phyloP scores from a whole-genome alignment of 2,329 filamentous ascomycete genomes.

The Chalaropsis ovoidea region DNA sequence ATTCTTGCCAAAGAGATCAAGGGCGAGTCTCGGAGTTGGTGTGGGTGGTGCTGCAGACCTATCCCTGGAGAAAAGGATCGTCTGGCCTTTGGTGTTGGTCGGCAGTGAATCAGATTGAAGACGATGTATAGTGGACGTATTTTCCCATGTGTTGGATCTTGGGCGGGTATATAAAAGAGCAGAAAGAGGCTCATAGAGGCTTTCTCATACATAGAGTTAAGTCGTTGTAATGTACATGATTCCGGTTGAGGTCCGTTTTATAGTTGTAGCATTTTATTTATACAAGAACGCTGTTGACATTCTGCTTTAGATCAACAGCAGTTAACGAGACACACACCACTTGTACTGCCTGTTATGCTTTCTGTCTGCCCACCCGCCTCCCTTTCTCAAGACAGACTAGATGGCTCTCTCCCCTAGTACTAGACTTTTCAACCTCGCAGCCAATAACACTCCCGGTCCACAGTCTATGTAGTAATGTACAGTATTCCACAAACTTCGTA shows the following conservation, averaged over 20 bases:
- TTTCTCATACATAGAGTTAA: not conserved
- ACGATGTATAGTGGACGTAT: not conserved
- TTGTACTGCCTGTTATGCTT: not conserved
- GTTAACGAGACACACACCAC: conserved; percentile 1
- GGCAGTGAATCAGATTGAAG: not conserved
- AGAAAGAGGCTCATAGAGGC: not conserved
- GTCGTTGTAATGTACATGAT: conserved; percentile 3
- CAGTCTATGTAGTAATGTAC: conserved; percentile 21
- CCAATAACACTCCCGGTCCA: not conserved
- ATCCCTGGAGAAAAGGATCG: conserved; percentile 49
- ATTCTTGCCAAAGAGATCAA: conserved; percentile 61
- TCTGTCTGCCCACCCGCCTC: not conserved
- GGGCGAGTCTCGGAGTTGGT: conserved; percentile 68
- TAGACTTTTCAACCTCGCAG: not conserved
- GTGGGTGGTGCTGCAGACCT: conserved; percentile 78
- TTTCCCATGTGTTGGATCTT: not conserved
- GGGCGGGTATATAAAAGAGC: conserved; percentile 17
- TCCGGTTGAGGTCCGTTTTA: not conserved
- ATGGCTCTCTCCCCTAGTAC: not conserved
- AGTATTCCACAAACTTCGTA: conserved; percentile 18
- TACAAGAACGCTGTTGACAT: conserved; percentile 8
- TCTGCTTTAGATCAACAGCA: conserved; percentile 3
- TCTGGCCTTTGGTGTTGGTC: conserved; percentile 25
- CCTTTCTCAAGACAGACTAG: not conserved
- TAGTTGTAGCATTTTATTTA: conserved; percentile 11